Conservation (phyloP, 2,329 filamentous ascomycete genomes). For the Cladosporium velox region DNA sequence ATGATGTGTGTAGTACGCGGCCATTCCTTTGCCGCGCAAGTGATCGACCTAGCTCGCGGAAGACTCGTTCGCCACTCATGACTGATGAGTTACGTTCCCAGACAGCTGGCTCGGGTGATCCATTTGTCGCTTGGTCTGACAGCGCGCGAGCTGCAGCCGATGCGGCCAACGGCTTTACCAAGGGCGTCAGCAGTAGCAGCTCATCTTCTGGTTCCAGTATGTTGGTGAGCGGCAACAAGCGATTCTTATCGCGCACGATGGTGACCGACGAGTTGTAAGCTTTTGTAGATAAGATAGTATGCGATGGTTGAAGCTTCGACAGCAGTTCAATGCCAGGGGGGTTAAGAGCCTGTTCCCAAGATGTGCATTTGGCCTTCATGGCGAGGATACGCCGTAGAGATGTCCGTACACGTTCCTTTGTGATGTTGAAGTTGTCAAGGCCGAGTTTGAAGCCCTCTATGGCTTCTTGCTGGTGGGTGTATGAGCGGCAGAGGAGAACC, state of each 20-base stretch:
- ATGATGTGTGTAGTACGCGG: slow-evolving; percentile 88
- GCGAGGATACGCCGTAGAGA: slow-evolving; percentile 77
- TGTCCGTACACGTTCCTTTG: slow-evolving; percentile 73
- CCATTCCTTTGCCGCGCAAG: slow-evolving; percentile 84
- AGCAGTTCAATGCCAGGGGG: slow-evolving; percentile 76
- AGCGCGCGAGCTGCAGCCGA: slow-evolving; percentile 77
- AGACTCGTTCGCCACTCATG: slow-evolving; percentile 91
- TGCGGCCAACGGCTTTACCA: slow-evolving; percentile 89
- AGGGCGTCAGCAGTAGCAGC: slow-evolving; percentile 80
- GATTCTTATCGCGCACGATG: slow-evolving; percentile 85
- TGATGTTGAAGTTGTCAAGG: slow-evolving; percentile 86
- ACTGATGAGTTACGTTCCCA: slow-evolving; percentile 64
- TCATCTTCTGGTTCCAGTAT: slow-evolving; percentile 84
- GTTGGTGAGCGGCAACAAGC: slow-evolving; percentile 77
- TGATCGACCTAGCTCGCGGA: slow-evolving; percentile 82
- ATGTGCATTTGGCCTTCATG: slow-evolving; percentile 82
- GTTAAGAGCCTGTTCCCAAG: slow-evolving; percentile 88
- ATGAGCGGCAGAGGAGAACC: slow-evolving; percentile 83
- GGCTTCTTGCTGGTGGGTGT: slow-evolving; percentile 85
- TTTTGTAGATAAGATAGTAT: slow-evolving; percentile 76
- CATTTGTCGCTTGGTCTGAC: slow-evolving; percentile 61
- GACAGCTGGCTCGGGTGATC: slow-evolving; percentile 56
- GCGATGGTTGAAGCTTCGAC: slow-evolving; percentile 77
- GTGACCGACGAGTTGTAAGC: slow-evolving; percentile 94
- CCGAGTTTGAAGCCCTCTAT: slow-evolving; percentile 87